phyloP scores from a whole-genome alignment of 768 basidiomycete species.

The Tulasnella sp. region DNA sequence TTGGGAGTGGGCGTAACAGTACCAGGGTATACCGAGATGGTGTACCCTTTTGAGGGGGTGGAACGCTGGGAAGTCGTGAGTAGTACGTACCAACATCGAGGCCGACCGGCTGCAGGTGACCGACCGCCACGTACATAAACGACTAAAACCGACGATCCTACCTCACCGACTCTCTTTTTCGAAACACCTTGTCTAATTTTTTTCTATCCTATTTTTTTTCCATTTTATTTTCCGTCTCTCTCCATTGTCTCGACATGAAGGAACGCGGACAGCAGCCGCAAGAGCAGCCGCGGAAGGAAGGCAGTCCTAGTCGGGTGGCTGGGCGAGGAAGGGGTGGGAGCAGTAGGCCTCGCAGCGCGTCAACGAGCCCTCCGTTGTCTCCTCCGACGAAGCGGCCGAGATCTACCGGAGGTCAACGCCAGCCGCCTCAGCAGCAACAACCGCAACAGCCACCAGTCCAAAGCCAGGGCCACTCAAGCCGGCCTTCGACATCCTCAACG shows the following conservation, averaged over 20 bases:
- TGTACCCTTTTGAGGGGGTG: neutral
- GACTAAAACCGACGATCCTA: constrained; percentile 1
- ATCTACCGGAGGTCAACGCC: neutral
- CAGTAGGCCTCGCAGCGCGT: constrained; percentile 12
- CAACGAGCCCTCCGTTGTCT: neutral
- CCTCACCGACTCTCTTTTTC: constrained; percentile 2
- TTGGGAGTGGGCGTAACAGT: neutral
- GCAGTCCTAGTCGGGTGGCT: neutral
- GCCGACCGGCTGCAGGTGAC: neutral
- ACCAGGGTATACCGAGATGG: neutral
- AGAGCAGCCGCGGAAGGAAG: neutral
- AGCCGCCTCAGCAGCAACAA: neutral
- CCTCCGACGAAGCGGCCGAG: neutral
- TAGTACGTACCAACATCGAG: constrained; percentile 8
- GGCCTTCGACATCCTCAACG: neutral
- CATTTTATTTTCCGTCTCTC: neutral
- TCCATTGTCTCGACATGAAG: neutral
- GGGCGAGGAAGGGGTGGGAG: constrained; percentile 14
- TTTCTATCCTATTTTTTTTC: constrained; percentile 10
- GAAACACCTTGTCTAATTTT: neutral
- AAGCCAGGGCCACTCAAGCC: neutral
- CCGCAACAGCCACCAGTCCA: neutral
- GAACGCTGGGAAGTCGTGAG: neutral
- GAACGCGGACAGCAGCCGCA: neutral
- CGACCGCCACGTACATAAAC: constrained; percentile 14